A percentile compares a stretch with the other conserved stretches of the same genome.
These are phyloP conservation scores for Tetracladium setigerum DNA, from an alignment of 495 filamentous ascomycete species.

Conservation along the genomic window DNA sequence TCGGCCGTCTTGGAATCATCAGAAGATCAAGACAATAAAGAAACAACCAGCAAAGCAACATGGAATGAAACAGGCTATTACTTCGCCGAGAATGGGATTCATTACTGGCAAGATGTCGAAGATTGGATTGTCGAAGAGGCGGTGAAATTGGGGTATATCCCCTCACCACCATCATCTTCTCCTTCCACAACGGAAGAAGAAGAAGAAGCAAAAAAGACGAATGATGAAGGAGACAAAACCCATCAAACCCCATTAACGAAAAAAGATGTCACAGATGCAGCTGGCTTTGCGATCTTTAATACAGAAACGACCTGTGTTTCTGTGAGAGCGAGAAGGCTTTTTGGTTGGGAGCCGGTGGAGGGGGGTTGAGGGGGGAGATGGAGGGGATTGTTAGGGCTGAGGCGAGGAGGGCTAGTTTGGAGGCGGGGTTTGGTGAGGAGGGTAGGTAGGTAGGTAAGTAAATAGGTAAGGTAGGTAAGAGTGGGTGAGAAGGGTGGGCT, in stretches of 20 bases:
- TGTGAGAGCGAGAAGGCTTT: not conserved
- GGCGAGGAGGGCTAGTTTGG: too few relatives aligned
- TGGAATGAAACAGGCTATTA: slow-evolving; percentile 1
- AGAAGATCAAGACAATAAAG: not conserved
- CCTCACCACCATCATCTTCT: too few relatives aligned
- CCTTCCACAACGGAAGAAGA: too few relatives aligned
- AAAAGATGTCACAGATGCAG: not conserved
- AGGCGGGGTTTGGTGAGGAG: too few relatives aligned
- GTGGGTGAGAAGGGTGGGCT: too few relatives aligned
- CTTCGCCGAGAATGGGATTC: not conserved
- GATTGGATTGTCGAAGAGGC: not conserved
- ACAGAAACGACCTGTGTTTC: not conserved
- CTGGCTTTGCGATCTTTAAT: not conserved
- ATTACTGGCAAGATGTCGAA: not conserved
- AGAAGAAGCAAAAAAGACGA: too few relatives aligned
- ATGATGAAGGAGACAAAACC: not conserved
- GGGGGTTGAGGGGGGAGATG: too few relatives aligned
- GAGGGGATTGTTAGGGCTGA: too few relatives aligned
- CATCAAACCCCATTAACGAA: not conserved
- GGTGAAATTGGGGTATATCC: not conserved
- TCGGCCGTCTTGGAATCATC: too few relatives aligned
- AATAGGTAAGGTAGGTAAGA: too few relatives aligned
- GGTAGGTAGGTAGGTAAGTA: too few relatives aligned
- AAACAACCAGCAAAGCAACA: not conserved
- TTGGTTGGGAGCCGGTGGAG: not conserved